A percentile compares a stretch with the other conserved stretches of the same genome.
These are phyloP conservation scores for Penicillium cataractarum DNA, from an alignment of 495 filamentous ascomycete species.

Conservation along the genomic window DNA sequence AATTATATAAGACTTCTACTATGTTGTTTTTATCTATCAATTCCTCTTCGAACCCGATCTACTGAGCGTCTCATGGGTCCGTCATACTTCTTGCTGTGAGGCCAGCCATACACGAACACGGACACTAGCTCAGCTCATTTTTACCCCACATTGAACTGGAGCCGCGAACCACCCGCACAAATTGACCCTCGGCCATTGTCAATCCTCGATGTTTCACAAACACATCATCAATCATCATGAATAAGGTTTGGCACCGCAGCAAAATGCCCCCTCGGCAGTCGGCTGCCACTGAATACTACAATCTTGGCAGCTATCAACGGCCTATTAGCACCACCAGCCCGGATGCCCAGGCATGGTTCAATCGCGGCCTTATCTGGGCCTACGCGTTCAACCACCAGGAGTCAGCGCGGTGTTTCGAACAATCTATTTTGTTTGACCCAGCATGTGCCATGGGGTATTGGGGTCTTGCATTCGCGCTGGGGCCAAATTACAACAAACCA, in stretches of 20 bases:
- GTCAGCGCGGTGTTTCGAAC: slow-evolving; percentile 60
- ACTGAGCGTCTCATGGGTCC: background rate
- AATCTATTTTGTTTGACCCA: slow-evolving; percentile 55
- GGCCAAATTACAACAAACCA: slow-evolving; percentile 76
- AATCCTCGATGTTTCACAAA: background rate
- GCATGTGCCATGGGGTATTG: slow-evolving; percentile 66
- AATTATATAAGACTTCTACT: background rate
- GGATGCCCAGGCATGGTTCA: slow-evolving; percentile 61
- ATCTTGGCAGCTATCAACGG: slow-evolving; percentile 59
- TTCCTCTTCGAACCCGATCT: background rate
- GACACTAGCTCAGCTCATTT: no score
- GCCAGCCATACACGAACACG: no score
- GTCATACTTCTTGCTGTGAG: background rate
- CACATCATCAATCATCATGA: background rate
- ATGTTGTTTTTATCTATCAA: background rate
- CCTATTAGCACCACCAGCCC: slow-evolving; percentile 45
- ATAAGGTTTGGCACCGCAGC: slow-evolving; percentile 15
- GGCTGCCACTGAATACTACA: slow-evolving; percentile 45
- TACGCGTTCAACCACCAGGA: slow-evolving; percentile 72
- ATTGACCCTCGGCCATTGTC: background rate
- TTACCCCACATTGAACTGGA: slow-evolving; percentile 1
- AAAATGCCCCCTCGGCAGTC: slow-evolving; percentile 12
- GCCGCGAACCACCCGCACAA: background rate
- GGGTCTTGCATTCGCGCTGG: slow-evolving; percentile 66
- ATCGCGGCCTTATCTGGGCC: slow-evolving; percentile 64